Conservation (phyloP, 2,329 filamentous ascomycete species). For the Erysiphe pulchra region DNA sequence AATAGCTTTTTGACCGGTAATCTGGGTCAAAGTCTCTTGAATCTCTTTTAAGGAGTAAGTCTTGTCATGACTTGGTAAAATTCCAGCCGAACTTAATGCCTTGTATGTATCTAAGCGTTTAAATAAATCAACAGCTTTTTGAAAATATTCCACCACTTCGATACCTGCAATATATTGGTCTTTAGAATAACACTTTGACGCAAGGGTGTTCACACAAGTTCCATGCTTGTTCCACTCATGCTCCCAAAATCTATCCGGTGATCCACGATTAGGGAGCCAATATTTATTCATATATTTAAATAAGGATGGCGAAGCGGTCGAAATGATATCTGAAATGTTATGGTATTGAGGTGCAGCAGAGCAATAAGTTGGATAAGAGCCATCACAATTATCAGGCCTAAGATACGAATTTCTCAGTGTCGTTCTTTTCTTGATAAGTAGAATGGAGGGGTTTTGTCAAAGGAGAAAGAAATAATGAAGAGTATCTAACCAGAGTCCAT, state of each 20-base stretch:
- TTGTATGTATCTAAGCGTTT: slow-evolving; percentile 4
- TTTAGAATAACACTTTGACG: slow-evolving; percentile 35
- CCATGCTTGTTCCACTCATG: slow-evolving; percentile 59
- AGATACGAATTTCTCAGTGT: background rate
- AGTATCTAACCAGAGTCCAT: slow-evolving; percentile 27
- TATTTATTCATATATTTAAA: slow-evolving; percentile 31
- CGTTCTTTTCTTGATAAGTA: background rate
- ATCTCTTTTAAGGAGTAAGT: slow-evolving; percentile 19
- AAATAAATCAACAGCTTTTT: slow-evolving; percentile 3
- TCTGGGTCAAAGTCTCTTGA: slow-evolving; percentile 16
- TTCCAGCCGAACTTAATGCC: slow-evolving; percentile 24
- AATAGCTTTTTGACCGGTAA: slow-evolving; percentile 20
- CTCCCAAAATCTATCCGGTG: slow-evolving; percentile 41
- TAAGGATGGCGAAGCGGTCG: slow-evolving; percentile 21
- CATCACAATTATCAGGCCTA: slow-evolving; percentile 37
- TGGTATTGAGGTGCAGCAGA: slow-evolving; percentile 33
- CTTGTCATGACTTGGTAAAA: slow-evolving; percentile 19
- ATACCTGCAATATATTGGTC: slow-evolving; percentile 1
- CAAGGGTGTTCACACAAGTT: slow-evolving; percentile 41
- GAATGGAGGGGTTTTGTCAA: background rate
- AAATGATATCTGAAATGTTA: slow-evolving; percentile 37
- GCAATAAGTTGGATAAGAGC: slow-evolving; percentile 40
- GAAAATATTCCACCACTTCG: slow-evolving; percentile 6
- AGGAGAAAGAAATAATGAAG: background rate
- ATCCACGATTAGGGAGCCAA: slow-evolving; percentile 43